Conservation (phyloP, 176 grass and related monocot genomes). For the Canna indica region DNA sequence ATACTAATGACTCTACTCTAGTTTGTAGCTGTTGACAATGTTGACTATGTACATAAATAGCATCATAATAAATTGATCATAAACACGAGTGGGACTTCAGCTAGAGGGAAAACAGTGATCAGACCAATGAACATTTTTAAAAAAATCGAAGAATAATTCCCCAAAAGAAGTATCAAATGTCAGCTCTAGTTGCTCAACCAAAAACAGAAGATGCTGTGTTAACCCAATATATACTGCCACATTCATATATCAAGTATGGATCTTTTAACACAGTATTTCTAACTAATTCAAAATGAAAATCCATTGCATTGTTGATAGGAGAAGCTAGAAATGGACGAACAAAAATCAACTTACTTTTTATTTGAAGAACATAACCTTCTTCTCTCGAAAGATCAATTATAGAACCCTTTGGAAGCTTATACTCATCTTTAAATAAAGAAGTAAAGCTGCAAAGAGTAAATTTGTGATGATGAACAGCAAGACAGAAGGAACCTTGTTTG, state of each 20-base stretch:
- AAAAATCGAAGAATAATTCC: too few relatives aligned
- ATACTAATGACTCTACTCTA: too few relatives aligned
- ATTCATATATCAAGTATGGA: neutral
- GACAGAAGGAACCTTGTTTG: neutral
- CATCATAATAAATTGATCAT: too few relatives aligned
- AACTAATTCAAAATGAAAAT: neutral
- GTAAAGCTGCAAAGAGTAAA: conserved; percentile 50
- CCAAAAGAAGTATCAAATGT: too few relatives aligned
- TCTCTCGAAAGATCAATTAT: conserved; percentile 92
- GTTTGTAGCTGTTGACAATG: too few relatives aligned
- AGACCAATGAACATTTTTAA: too few relatives aligned
- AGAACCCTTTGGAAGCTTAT: conserved; percentile 73
- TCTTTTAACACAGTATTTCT: neutral
- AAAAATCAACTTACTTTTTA: conserved; percentile 50
- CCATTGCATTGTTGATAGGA: neutral
- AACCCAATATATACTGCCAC: neutral
- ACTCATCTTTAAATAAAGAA: conserved; percentile 86
- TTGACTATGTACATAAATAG: too few relatives aligned
- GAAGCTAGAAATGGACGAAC: neutral
- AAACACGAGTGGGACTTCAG: too few relatives aligned
- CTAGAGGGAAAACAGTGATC: too few relatives aligned
- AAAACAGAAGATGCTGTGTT: neutral
- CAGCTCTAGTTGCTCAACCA: too few relatives aligned
- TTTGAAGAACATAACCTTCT: conserved; percentile 68
- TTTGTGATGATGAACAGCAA: neutral